Base-by-base conservation (phyloP, 2,329 filamentous ascomycete genomes). In the Diaporthe sp. region DNA sequence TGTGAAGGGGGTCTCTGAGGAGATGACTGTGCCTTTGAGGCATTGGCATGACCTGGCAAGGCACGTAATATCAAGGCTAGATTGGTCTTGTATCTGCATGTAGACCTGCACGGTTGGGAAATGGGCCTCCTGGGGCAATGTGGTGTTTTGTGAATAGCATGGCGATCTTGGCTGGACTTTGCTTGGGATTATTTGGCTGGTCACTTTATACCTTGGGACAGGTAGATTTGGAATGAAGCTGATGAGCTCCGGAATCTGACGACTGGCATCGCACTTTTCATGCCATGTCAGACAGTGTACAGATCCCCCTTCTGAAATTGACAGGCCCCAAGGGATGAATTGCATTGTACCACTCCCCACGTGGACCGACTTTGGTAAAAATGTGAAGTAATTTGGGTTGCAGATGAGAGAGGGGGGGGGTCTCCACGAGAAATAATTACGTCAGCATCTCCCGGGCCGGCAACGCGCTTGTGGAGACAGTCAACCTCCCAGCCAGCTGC, bases 401-500 rank as follows among this genome's bases (percentile, higher is more conserved):
- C 7, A 4, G 19, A 9, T 17, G 25, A 55, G 0, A 4, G 3
- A 25, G 53, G 15, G 28, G 55, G 58, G 31, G 65, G 46, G 46
- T 55, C 22, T 39, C 8, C 34, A 19, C 3, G 19, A 28, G 19
- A 22, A 1, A 39, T 0, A 28, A 28, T 74, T 74, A 74, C 58
- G 67, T 74, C 67, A 74, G 73, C 73, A 74, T 13, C 2, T 31
- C 10, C 1, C 49, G 3, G 46, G 62, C 62, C 13, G 65, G 65
- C 62, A 73, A 67, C 51, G 5, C 15, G 59, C 25, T 28, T 4
- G 34, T 39, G 7, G 15, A 37, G 17, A 22, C 49, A 51, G 53
- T 22, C 49, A 19, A 10, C 31, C n/a, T 28, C 8, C 34, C 70
- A 28, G 51, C 15, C 25, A 25, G 9, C 17, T 15, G 53, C n/a